Base-by-base conservation (phyloP, 2,329 filamentous ascomycete species). In the Nemania sp. region DNA sequence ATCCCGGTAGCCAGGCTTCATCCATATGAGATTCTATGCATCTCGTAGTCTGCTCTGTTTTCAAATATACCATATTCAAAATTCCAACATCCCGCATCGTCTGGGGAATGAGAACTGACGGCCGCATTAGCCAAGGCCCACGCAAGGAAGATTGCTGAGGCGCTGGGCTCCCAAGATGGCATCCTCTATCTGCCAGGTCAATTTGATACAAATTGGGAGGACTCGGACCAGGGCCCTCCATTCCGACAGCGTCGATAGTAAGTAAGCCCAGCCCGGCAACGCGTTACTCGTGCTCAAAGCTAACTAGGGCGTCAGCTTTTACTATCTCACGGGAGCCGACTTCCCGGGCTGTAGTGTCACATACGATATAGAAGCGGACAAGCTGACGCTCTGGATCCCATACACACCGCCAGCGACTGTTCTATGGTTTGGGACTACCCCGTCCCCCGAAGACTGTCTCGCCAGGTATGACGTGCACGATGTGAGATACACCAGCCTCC, bases 341-440 rank as follows among this genome's bases (percentile, higher is more conserved):
- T 82, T 85, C 62, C 76, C 81, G 1, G 81, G 82, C 66, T 85
- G 82, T 68, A 76, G 77, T 50, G 78, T 84, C 35, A 87, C 84
- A 2, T 87, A 86, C 67, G 83, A 87, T 62, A 80, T 87, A 50
- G 75, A 72, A 20, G 76, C 77, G 11, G 89, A 93, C 72, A 76
- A 78, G 20, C 82, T 95, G 58, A 85, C 83, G 5, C 83, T 94
- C 29, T 95, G 89, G 83, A 86, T 94, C 49, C 90, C 90, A 2
- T 84, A 85, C 67, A 84, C 87, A 65, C 84, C 90, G 65, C 84
- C 83, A 13, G 80, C 79, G 15, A 79, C 83, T 66, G 79, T 84
- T 11, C 82, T 91, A 50, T 91, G 84, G 82, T 85, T 84, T 69
- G 89, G 89, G 15, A 80, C 79, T 35, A 84, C 82, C 20, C 87